Evolutionary conservation across 2,329 filamentous ascomycete genomes (phyloP), one percentile per base, ranked within the genome.

Genomic region (Pseudocercospora fijiensis): DNA sequence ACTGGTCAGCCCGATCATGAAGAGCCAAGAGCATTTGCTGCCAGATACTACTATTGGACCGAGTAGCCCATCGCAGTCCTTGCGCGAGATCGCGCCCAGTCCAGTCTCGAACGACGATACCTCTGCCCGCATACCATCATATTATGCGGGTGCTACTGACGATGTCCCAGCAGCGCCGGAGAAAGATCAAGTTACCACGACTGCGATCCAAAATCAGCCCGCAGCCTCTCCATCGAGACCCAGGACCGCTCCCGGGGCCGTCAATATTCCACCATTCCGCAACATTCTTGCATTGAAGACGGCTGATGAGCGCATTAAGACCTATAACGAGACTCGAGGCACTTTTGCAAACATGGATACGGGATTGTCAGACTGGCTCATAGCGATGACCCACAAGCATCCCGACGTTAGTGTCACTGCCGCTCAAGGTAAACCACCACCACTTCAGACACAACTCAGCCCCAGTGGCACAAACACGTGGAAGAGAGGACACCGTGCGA

Each of bases 221-320:
- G 60, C 47, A 4, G 18, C 63, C 27, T 63, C 64, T 4, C 53
- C 61, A 3, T 55, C 60, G 5, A 53, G 26, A 16, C 43, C 66
- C 9, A 64, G 65, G 57, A 62, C 56, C 60, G 30, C 26, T 26
- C 57, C 60, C 16, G 51, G 52, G 51, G 62, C 60, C 22, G 58
- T 55, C 16, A 83, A 80, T 53, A 79, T 85, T 41, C 82, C 84
- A 67, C 80, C 84, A 1, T 93, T 96, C 77, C 86, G 88, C 57
- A 90, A 96, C 63, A 96, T 97, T 65, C 82, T 92, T 71, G 86
- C 85, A 8, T 82, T 95, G 57, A 82, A 85, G 16, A 86, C 85
- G 1, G 77, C 87, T 0, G 76, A 82, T 13, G 88, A 95, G 68
- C 87, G 92, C 20, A 90, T 95, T 64, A 81, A 83, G 49, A 88